phyloP scores from a whole-genome alignment of 1,284 basidiomycete species.

The Spongispora temasekensis region DNA sequence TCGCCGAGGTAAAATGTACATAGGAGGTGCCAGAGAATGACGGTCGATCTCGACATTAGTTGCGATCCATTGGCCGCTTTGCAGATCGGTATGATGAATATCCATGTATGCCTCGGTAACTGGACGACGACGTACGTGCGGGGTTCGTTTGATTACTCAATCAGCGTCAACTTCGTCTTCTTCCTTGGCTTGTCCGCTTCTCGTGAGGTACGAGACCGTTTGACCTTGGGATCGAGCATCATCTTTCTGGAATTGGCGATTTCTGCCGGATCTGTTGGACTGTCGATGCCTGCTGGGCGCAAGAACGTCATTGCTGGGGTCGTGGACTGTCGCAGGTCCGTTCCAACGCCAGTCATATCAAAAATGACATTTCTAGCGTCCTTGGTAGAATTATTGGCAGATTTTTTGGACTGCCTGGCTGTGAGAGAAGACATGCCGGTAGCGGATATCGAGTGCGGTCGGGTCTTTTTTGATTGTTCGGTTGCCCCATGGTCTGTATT shows the following conservation, averaged over 20 bases:
- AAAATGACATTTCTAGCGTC: constrained; percentile 53
- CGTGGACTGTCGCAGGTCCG: constrained; percentile 40
- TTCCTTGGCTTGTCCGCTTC: constrained; percentile 24
- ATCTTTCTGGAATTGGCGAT: constrained; percentile 7
- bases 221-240: constrained; percentile 13
- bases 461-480: constrained; percentile 18
- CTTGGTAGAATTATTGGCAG: constrained; percentile 34
- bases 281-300: constrained; percentile 24
- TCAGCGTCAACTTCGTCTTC: constrained; percentile 26
- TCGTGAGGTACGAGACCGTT: constrained; percentile 18
- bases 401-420: constrained; percentile 24
- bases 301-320: constrained; percentile 18
- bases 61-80: constrained; percentile 16
- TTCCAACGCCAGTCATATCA: constrained; percentile 49
- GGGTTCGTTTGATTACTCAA: constrained; percentile 26
- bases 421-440: constrained; percentile 23
- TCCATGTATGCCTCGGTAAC: constrained; percentile 19
- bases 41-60: constrained; percentile 24
- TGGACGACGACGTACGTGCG: constrained; percentile 18
- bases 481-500: constrained; percentile 7
- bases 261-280: constrained; percentile 13
- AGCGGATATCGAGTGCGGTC: constrained; percentile 24
- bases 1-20: constrained; percentile 12
- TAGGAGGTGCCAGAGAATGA: constrained; percentile 9
- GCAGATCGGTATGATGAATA: constrained; percentile 22